Evolutionary conservation across 2,329 filamentous ascomycete species (phyloP).

Genomic region (Ceratocystis alfenasii): DNA sequence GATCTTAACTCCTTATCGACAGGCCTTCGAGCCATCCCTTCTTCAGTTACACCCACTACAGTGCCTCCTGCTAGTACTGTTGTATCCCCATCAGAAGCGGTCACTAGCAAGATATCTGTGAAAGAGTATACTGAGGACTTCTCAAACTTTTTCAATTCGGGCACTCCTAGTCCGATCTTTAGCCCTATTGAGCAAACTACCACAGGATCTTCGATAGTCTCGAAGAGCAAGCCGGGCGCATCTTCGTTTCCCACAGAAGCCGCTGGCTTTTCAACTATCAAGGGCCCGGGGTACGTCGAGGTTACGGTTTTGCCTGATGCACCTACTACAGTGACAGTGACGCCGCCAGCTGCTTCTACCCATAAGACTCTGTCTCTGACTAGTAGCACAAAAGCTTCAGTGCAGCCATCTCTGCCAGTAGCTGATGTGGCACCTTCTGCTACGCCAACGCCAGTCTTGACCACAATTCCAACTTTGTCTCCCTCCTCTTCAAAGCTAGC

Average conservation of each 20-base stretch:
- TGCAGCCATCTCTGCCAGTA: neutral
- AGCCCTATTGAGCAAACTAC: constrained; percentile 8
- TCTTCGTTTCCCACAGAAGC: neutral
- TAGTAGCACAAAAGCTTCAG: neutral
- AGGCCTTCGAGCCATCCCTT: neutral
- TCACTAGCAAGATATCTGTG: neutral
- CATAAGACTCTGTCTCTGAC: neutral
- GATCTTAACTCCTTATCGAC: neutral
- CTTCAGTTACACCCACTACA: neutral
- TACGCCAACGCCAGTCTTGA: no score
- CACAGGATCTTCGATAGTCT: neutral
- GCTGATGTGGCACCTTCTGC: constrained; percentile 1
- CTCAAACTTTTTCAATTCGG: constrained; percentile 13
- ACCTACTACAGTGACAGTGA: constrained; percentile 8
- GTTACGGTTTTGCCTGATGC: constrained; percentile 10
- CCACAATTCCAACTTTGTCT: neutral
- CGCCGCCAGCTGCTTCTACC: neutral
- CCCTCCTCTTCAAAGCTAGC: neutral
- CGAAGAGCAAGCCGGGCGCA: neutral
- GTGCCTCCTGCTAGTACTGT: neutral
- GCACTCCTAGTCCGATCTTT: constrained; percentile 20
- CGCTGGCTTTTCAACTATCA: neutral
- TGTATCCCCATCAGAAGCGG: neutral
- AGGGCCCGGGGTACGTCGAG: neutral
- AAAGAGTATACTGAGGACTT: constrained; percentile 6